Percentiles rank a stretch among this genome's conserved stretches.
phyloP scores from a whole-genome alignment of 2,329 filamentous ascomycete species.

The Neurospora sp. region DNA sequence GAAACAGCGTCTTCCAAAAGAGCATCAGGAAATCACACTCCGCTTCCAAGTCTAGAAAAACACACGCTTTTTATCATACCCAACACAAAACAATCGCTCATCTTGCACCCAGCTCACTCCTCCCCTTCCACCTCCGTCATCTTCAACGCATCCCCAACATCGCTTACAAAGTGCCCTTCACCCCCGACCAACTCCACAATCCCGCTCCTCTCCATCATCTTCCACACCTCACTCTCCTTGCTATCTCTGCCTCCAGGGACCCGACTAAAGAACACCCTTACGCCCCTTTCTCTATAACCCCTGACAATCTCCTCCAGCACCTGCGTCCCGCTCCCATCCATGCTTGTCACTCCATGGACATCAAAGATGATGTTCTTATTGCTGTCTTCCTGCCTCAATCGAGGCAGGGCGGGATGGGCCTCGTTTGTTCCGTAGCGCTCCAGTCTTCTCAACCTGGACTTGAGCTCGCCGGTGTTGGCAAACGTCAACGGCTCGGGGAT shows the following conservation, averaged over 20 bases:
- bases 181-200: slow-evolving; percentile 81
- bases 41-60: not conserved
- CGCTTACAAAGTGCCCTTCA: slow-evolving; percentile 63
- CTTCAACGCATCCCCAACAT: slow-evolving; percentile 75
- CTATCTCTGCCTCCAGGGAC: slow-evolving; percentile 28
- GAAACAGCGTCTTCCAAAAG: not conserved
- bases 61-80: not conserved
- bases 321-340: slow-evolving; percentile 89
- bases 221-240: slow-evolving; percentile 49
- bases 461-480: slow-evolving; percentile 89
- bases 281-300: slow-evolving; percentile 65
- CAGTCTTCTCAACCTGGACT: slow-evolving; percentile 68
- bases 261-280: slow-evolving; percentile 64
- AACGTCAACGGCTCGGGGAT: slow-evolving; percentile 96
- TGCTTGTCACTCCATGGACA: slow-evolving; percentile 89
- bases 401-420: slow-evolving; percentile 79
- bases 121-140: slow-evolving; percentile 65
- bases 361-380: slow-evolving; percentile 95
- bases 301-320: slow-evolving; percentile 84
- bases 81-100: not conserved
- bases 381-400: slow-evolving; percentile 64
- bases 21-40: not conserved
- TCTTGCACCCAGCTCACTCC: slow-evolving; percentile 12
- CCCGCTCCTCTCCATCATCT: slow-evolving; percentile 65
- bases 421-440: slow-evolving; percentile 82